A percentile compares a stretch with the other conserved stretches of the same genome.
phyloP scores from a whole-genome alignment of 2,329 filamentous ascomycete genomes.

The Acephala macrosclerotiorum region DNA sequence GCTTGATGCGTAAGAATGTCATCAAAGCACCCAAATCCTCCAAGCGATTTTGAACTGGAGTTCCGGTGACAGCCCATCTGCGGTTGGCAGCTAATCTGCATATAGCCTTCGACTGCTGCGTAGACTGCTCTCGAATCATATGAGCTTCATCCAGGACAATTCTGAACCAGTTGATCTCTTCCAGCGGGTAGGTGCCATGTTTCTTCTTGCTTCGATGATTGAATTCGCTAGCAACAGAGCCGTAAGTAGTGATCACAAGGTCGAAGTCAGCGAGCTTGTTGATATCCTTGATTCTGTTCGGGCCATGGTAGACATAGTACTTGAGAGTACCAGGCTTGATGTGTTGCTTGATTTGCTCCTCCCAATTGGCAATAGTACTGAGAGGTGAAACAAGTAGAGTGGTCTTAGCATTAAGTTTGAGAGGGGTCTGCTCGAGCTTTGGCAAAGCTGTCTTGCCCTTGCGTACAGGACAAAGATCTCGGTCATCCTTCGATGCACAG shows the following conservation, averaged over 20 bases:
- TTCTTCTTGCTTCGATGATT: conserved; percentile 68
- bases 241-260: conserved; percentile 91
- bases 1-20: conserved; percentile 82
- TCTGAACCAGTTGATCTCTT: conserved; percentile 88
- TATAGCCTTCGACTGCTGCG: conserved; percentile 84
- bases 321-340: conserved; percentile 68
- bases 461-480: conserved; percentile 39
- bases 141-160: conserved; percentile 96
- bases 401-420: conserved; percentile 75
- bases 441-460: conserved; percentile 41
- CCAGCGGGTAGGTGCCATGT: conserved; percentile 68
- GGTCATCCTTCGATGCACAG: conserved; percentile 41
- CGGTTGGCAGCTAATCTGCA: conserved; percentile 80
- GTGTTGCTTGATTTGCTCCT: conserved; percentile 88
- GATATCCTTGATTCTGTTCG: conserved; percentile 73
- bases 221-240: conserved; percentile 83
- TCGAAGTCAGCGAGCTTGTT: conserved; percentile 76
- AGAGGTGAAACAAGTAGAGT: conserved; percentile 90
- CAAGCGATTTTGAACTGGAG: conserved; percentile 91
- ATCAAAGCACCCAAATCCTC: conserved; percentile 89
- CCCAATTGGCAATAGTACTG: conserved; percentile 94
- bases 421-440: conserved; percentile 44
- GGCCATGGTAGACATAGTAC: conserved; percentile 88
- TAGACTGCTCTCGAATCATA: conserved; percentile 86
- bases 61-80: conserved; percentile 97